Base-by-base conservation (phyloP, 129 eudicot species). In the Lactuca sativa region DNA sequence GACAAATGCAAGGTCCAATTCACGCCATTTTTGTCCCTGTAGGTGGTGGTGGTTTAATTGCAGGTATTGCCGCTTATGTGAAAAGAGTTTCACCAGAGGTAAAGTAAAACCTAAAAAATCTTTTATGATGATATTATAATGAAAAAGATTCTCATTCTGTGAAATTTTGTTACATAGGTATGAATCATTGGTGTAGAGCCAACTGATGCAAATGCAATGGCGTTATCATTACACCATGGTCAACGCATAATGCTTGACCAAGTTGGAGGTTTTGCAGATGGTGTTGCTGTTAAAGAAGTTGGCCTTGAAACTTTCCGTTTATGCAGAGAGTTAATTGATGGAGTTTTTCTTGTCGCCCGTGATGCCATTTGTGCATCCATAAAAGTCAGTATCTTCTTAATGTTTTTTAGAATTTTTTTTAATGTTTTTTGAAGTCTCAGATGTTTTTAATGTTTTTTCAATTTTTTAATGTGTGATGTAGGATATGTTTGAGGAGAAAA, bases 251-350 rank as follows among this genome's bases (percentile, higher is more conserved):
- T 72, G 81, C 86, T 95, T 60, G 96, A 95, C 73, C 90, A 90
- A 78, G 97, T 90, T 67, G 99, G 99, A 72, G 97, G 99, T 52
- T 95, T 95, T 85, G 99, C 99, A 75, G 99, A 95, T 79, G 99
- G 99, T 74, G 99, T 95, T 17, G 99, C 99, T 55, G 97, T 95
- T 21, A 90, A 95, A 72, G 96, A 85, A 70, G 97, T 95, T 48
- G 99, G 99, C 75, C 69, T 70, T 62, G 99, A 95, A 72, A 82
- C 95, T 56, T 95, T 90, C 73, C 85, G 89, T 40, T 56, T 90
- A 36, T 90, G 97, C 74, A 85, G 83, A 84, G 99, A 90, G 67
- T 57, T 95, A 82, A 66, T 95, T 62, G 99, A 95, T 67, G 99
- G 99, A 18, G 89, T 95, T 10, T 97, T 95, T 78, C 95, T 95